Evolutionary conservation across 2,329 filamentous ascomycete species (phyloP).

Genomic region (Verticillium albo-atrum): DNA sequence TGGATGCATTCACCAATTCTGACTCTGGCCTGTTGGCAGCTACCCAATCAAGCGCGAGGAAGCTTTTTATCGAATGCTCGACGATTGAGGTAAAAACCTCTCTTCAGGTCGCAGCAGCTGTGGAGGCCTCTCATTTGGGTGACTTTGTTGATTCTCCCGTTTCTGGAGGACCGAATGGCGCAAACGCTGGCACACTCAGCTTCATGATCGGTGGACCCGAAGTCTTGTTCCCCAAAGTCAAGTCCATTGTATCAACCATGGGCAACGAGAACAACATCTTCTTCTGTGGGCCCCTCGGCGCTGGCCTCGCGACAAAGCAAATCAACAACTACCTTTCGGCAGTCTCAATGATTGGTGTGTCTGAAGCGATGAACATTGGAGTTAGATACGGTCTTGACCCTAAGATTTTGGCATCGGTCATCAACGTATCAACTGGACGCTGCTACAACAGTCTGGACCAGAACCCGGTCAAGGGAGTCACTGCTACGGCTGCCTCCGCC

Average conservation of each 20-base stretch:
- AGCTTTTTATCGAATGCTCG: not conserved
- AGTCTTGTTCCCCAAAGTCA: not conserved
- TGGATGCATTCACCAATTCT: not conserved
- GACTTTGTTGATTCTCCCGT: constrained; percentile 12
- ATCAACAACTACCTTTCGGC: constrained; percentile 14
- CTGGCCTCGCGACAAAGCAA: constrained; percentile 10
- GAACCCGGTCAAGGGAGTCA: constrained; percentile 11
- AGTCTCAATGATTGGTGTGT: constrained; percentile 11
- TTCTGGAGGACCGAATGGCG: constrained; percentile 8
- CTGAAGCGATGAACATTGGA: constrained; percentile 13
- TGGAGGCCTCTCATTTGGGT: constrained; percentile 1
- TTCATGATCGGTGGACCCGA: constrained; percentile 11
- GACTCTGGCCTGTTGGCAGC: not conserved
- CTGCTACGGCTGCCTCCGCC: constrained; percentile 3
- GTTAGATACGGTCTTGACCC: constrained; percentile 8
- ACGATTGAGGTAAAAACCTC: not conserved
- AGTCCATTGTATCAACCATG: not conserved
- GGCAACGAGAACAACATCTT: constrained; percentile 6
- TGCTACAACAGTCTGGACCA: constrained; percentile 10
- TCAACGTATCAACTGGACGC: constrained; percentile 12
- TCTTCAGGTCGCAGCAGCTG: not conserved
- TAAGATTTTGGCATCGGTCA: constrained; percentile 1
- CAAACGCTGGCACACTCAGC: constrained; percentile 8
- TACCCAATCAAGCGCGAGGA: not conserved
- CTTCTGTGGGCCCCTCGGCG: constrained; percentile 8